Evolutionary conservation across 768 basidiomycete species (phyloP), one percentile per base, ranked within the genome.

Genomic region (Chalciporus chontae): DNA sequence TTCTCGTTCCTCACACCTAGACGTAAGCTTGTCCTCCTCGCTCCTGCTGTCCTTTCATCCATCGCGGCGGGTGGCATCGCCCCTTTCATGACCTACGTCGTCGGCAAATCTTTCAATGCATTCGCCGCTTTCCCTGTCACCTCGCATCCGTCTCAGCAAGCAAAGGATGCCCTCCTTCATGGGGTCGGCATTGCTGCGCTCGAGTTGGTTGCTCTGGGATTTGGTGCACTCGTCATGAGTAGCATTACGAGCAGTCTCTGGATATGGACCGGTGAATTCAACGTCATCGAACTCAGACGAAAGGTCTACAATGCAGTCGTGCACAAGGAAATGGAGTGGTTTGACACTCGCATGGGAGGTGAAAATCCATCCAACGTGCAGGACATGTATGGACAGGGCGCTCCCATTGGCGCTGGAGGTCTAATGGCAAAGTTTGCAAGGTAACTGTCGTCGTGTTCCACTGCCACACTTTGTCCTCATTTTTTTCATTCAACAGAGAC

Each of bases 371-470:
- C 69, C 7, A 55, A 64, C 45, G 60, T 65, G 54, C 65, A 72
- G 39, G 69, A 67, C 56, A 52, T 55, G 34, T 50, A 50, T 40
- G 73, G 76, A 29, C 70, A 67, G 27, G 66, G 76, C 37, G 77
- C 78, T 21, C 76, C 80, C 34, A 71, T 85, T 42, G 90, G 90
- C 53, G 91, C 92, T 43, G 92, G 87, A 52, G 94, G 93, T 18
- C 74, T 96, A 39, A 94, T 95, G 93, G 85, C 90, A 47, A 90
- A 92, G 63, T 97, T 96, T 66, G 80, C 87, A 29, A 83, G 83
- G 92, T 90, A 49, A 38, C 66, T 40, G 18, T 1, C 26, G 32
- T 17, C 29, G 18, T 36, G 38, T 31, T 36, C 17, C 13, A 13
- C 0, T 6, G 3, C 26, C 17, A 3, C 5, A 4, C 10, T 29